Base-by-base conservation (phyloP, 805 yeast genomes). In the Zygosaccharomyces lentus region DNA sequence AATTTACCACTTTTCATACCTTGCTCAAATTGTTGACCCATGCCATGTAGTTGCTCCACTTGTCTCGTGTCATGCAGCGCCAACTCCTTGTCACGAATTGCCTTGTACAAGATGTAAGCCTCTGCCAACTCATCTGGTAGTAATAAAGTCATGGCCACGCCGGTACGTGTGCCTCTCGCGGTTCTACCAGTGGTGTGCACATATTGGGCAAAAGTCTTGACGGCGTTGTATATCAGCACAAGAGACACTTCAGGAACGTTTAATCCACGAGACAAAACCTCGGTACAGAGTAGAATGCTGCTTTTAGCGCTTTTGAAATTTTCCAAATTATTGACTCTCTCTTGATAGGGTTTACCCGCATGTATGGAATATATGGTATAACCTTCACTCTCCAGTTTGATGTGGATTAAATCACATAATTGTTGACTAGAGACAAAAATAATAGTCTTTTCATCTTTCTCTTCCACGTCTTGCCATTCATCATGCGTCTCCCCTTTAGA, bases 151-250 rank as follows among this genome's bases (percentile, higher is more conserved):
- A 88, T 71, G n/a, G 84, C 84, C 1, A 71, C 70, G 2, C 99
- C 99, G 2, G 66, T 68, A 29, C 75, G 74, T 0, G 93, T 93
- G 1, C 97, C 98, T 49, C 99, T 73, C 0, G 97, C 99, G 0
- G 99, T 93, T 47, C 99, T 72, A 0, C 99, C 99, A 1, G 90
- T 96, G 7, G 98, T 76, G 67, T 93, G 99, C 9, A 93, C 91
- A 59, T 93, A 93, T 62, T 93, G 98, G 51, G 95, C 98, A 74
- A 89, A 75, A 49, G 90, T 95, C 52, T 76, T 86, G 0, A 96
- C 95, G 0, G 87, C 76, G 53, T 85, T 89, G 57, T 76, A 86
- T 67, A 93, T 86, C 6, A 93, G 71, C 2, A 93, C 98, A 36
- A 90, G 64, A 47, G 81, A 81, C 21, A 91, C 75, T 17, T 82